phyloP scores from a whole-genome alignment of 768 basidiomycete species.

The Agaricus sinodeliciosus region DNA sequence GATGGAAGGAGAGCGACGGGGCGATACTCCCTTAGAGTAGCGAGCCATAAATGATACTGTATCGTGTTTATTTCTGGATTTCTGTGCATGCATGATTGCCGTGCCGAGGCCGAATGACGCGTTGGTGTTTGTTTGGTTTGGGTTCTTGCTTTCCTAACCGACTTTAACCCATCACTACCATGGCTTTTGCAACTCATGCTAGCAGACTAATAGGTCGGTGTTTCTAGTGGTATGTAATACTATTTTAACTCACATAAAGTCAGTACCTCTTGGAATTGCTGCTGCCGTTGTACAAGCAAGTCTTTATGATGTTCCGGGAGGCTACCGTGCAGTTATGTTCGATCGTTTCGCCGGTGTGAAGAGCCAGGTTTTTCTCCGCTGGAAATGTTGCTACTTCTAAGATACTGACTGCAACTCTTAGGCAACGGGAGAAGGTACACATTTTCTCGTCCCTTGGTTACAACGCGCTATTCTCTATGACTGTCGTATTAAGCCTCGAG shows the following conservation, averaged over 20 bases:
- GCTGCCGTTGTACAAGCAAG: conserved; percentile 42
- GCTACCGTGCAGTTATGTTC: conserved; percentile 95
- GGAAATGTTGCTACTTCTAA: background rate
- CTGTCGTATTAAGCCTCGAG: conserved; percentile 94
- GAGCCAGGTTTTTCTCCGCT: conserved; percentile 45
- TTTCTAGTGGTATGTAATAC: conserved; percentile 20
- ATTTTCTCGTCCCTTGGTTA: conserved; percentile 92
- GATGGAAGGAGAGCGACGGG: conserved; percentile 65
- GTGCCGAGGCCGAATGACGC: conserved; percentile 13
- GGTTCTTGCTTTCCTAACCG: conserved; percentile 6
- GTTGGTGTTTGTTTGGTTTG: conserved; percentile 14
- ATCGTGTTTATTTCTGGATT: background rate
- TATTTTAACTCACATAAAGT: background rate
- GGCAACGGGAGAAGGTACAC: conserved; percentile 92
- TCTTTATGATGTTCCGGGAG: conserved; percentile 77
- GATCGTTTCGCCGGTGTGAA: conserved; percentile 93
- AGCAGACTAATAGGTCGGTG: conserved; percentile 11
- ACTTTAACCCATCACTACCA: conserved; percentile 18
- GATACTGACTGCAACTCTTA: conserved; percentile 22
- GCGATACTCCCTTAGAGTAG: conserved; percentile 35
- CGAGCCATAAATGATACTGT: conserved; percentile 9
- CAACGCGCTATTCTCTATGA: conserved; percentile 97
- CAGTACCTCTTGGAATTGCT: conserved; percentile 45
- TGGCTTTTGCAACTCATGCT: conserved; percentile 42
- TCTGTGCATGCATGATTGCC: background rate